phyloP scores from a whole-genome alignment of 495 filamentous ascomycete genomes.

The Hypoxylon perforatum region DNA sequence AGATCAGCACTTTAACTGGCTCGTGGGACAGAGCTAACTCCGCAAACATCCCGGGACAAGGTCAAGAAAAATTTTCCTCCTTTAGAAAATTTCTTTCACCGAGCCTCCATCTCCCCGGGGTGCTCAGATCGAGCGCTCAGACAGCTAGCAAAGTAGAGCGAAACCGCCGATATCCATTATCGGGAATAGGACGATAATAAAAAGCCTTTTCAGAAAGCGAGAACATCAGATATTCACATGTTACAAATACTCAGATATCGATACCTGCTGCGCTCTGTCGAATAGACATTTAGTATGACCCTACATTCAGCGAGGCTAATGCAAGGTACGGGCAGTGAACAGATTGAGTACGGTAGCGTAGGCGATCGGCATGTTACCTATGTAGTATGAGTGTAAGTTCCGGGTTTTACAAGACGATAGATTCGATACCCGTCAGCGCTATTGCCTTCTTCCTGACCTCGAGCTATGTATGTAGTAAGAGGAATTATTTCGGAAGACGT shows the following conservation, averaged over 20 bases:
- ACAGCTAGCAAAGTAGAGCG: background rate
- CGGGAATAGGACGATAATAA: background rate
- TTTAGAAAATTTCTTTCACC: conserved; percentile 9
- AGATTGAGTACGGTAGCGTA: conserved; percentile 19
- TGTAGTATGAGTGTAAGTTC: background rate
- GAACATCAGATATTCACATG: background rate
- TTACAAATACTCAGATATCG: conserved; percentile 3
- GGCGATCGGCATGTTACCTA: conserved; percentile 21
- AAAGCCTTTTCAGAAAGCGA: background rate
- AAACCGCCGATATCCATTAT: background rate
- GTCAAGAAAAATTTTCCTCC: conserved; percentile 16
- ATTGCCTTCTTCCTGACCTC: too few relatives aligned
- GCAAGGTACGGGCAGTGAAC: conserved; percentile 37
- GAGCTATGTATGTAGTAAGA: too few relatives aligned
- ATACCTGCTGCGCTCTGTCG: conserved; percentile 10
- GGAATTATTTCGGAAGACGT: conserved; percentile 15
- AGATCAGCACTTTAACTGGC: conserved; percentile 17
- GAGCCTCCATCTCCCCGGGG: conserved; percentile 12
- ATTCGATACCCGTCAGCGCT: too few relatives aligned
- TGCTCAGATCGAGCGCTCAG: conserved; percentile 10
- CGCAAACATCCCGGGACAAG: conserved; percentile 25
- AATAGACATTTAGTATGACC: conserved; percentile 26
- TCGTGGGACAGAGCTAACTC: conserved; percentile 9
- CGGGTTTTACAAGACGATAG: too few relatives aligned
- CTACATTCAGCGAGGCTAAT: conserved; percentile 33